A percentile compares a stretch with the other conserved stretches of the same genome.
Conservation (phyloP, 306 rosid genomes). For the Prunus mongolica region DNA sequence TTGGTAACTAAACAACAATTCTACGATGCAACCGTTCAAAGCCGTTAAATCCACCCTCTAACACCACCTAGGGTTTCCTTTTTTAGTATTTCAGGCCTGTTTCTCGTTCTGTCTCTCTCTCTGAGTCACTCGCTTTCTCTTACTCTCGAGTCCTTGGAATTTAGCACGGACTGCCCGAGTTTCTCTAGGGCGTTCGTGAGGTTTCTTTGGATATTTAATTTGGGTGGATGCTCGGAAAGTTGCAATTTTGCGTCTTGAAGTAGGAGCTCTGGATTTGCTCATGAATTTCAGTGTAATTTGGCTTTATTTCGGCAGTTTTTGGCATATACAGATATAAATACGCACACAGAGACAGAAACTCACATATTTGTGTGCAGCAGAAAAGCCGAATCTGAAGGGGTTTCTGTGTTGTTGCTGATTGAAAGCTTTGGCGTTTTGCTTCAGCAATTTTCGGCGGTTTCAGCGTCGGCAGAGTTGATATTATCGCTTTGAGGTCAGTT, state of each 20-base stretch:
- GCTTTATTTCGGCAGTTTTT: not conserved
- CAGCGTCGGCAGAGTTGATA: not conserved
- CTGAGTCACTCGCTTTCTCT: not conserved
- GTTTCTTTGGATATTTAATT: not conserved
- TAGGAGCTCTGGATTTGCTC: conserved; percentile 1
- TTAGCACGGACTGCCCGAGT: not conserved
- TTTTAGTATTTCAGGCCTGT: not conserved
- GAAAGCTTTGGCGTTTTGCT: conserved; percentile 10
- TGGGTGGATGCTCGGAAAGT: conserved; percentile 3
- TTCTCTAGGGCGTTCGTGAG: not conserved
- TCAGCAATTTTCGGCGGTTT: conserved; percentile 3
- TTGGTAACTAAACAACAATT: not conserved
- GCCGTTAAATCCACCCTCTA: not conserved
- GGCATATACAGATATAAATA: not conserved
- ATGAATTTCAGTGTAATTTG: not conserved
- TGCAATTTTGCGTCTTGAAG: not conserved
- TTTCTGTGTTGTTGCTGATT: conserved; percentile 3
- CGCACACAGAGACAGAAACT: not conserved
- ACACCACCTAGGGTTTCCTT: not conserved
- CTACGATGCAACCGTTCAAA: not conserved
- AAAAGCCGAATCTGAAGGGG: conserved; percentile 4
- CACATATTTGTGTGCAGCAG: not conserved
- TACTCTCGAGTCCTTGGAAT: not conserved
- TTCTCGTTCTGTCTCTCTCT: too few relatives aligned
- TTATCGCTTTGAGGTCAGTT: conserved; percentile 1